Base-by-base conservation (phyloP, 2,329 filamentous ascomycete species). In the Fonsecaea monophora region DNA sequence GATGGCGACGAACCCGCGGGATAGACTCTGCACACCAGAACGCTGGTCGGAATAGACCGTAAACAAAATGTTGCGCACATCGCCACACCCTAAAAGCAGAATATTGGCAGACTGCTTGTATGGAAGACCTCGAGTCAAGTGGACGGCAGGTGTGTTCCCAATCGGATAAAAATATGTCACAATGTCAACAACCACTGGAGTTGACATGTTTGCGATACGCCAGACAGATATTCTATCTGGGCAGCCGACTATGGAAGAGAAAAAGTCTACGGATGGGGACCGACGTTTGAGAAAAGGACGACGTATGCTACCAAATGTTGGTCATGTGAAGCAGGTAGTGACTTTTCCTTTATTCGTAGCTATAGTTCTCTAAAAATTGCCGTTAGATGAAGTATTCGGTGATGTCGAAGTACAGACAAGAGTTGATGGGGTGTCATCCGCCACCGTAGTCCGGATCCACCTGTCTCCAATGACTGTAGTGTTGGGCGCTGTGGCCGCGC, bases 1-100 rank as follows among this genome's bases (percentile, higher is more conserved):
- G 58, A 62, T 35, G 32, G 55, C 55, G 55, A 37, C 18, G 15
- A 58, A 40, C n/a, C 32, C 48, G n/a, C 48, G 55, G 35, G 15
- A 42, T 38, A 50, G 60, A 45, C 21, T 21, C n/a, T 32, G 40
- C 53, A 8, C 25, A 63, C 61, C 61, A 50, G 38, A 45, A 25
- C 65, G 53, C 54, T 66, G 56, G 57, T 86, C 78, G 1, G 75
- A 73, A 68, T 83, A 84, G 1, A 78, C 72, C 0, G 86, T 87
- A 71, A 83, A 88, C 0, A 89, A 75, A 34, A 89, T 79, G 68
- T 85, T 84, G 12, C 85, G 81, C 53, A 83, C 76, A 75, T 89
- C 87, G 10, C 85, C 85, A 64, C 84, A 87, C 1, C 84, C 85
- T 2, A 89, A 78, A 0, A 84, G 78, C 15, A 89, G 78, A 4